phyloP scores from a whole-genome alignment of 2,329 filamentous ascomycete species.

The Microascus cirrosus region DNA sequence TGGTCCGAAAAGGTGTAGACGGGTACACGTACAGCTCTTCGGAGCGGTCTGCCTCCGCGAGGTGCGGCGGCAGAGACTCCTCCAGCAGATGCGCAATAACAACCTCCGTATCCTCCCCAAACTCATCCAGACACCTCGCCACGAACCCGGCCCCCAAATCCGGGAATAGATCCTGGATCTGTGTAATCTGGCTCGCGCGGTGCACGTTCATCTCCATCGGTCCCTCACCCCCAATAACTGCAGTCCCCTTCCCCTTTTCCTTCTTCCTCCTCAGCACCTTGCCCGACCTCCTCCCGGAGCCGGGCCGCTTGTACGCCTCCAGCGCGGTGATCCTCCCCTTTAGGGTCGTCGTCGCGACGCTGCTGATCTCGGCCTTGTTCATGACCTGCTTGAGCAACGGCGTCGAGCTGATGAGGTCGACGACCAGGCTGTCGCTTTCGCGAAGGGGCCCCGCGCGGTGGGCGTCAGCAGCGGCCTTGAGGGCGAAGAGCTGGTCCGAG shows the following conservation, averaged over 20 bases:
- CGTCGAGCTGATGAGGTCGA: slow-evolving; percentile 71
- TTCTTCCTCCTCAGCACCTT: slow-evolving; percentile 40
- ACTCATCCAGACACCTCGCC: slow-evolving; percentile 67
- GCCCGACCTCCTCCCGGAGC: slow-evolving; percentile 37
- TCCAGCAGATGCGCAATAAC: slow-evolving; percentile 76
- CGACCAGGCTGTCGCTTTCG: slow-evolving; percentile 61
- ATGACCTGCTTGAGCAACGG: slow-evolving; percentile 58
- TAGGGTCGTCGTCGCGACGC: slow-evolving; percentile 40
- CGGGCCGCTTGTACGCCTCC: slow-evolving; percentile 46
- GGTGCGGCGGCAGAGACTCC: slow-evolving; percentile 58
- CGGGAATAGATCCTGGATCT: slow-evolving; percentile 90
- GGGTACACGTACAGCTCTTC: slow-evolving; percentile 43
- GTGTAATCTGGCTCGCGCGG: slow-evolving; percentile 71
- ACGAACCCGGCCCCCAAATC: slow-evolving; percentile 77
- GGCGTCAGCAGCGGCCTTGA: slow-evolving; percentile 61
- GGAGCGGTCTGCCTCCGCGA: slow-evolving; percentile 51
- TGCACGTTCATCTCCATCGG: slow-evolving; percentile 57
- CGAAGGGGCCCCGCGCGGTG: slow-evolving; percentile 45
- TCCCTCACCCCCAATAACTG: slow-evolving; percentile 19
- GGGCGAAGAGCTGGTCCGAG: slow-evolving; percentile 70
- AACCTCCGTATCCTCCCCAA: slow-evolving; percentile 64
- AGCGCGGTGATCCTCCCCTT: slow-evolving; percentile 51
- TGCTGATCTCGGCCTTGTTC: slow-evolving; percentile 36
- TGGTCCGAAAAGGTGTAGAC: background rate
- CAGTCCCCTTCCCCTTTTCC: slow-evolving; percentile 54